Percentiles rank a stretch among this genome's conserved stretches.
These are phyloP conservation scores for Lodderomyces margitis DNA, from an alignment of 1,139 yeast genomes.

Conservation along the genomic window DNA sequence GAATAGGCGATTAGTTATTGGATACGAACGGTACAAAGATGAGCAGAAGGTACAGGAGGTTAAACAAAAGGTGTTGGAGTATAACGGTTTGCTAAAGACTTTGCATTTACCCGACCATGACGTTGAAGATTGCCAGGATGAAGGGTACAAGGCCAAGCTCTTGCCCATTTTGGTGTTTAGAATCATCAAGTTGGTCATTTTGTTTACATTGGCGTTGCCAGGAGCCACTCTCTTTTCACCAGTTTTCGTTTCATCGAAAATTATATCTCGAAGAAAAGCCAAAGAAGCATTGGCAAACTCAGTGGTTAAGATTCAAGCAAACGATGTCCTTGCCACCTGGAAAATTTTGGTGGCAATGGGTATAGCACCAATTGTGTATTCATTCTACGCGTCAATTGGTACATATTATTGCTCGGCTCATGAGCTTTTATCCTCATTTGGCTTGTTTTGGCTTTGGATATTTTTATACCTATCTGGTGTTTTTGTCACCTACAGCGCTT, in stretches of 20 bases:
- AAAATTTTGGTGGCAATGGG: slow-evolving; percentile 87
- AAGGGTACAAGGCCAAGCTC: slow-evolving; percentile 42
- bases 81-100: slow-evolving; percentile 64
- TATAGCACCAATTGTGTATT: slow-evolving; percentile 81
- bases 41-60: slow-evolving; percentile 66
- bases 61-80: slow-evolving; percentile 59
- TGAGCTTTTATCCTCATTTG: slow-evolving; percentile 21
- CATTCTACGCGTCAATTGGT: slow-evolving; percentile 71
- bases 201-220: slow-evolving; percentile 70
- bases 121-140: slow-evolving; percentile 61
- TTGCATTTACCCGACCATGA: slow-evolving; percentile 87
- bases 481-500: slow-evolving; percentile 78
- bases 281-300: slow-evolving; percentile 81
- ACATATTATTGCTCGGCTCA: slow-evolving; percentile 44
- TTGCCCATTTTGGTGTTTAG: slow-evolving; percentile 52
- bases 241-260: slow-evolving; percentile 74
- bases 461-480: slow-evolving; percentile 58
- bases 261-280: slow-evolving; percentile 70
- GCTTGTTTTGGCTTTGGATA: slow-evolving; percentile 39
- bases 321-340: slow-evolving; percentile 96
- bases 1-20: slow-evolving; percentile 79
- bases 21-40: slow-evolving; percentile 71
- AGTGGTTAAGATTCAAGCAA: slow-evolving; percentile 84
- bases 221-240: slow-evolving; percentile 86
- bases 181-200: slow-evolving; percentile 49